Percentiles rank a stretch among this genome's conserved stretches.
phyloP scores from a whole-genome alignment of 2,329 filamentous ascomycete species.

The Ramularia collo-cygni region DNA sequence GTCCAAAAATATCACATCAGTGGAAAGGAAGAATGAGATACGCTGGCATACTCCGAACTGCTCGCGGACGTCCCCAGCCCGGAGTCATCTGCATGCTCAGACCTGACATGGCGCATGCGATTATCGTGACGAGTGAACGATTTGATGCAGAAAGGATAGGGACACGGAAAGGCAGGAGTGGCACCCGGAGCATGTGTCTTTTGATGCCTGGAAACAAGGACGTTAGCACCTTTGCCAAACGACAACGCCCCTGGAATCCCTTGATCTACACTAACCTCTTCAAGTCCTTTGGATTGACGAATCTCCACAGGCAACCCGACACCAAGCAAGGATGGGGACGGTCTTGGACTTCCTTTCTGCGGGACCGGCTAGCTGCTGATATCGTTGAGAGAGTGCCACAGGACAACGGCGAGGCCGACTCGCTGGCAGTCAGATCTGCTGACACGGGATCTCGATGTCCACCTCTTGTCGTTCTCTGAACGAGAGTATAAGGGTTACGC shows the following conservation, averaged over 20 bases:
- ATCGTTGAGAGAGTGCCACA: neutral
- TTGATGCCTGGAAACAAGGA: too few relatives aligned
- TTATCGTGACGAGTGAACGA: slow-evolving; percentile 8
- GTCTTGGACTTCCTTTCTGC: neutral
- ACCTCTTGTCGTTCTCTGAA: neutral
- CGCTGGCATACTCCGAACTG: neutral
- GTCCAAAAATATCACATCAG: too few relatives aligned
- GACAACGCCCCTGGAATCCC: neutral
- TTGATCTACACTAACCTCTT: neutral
- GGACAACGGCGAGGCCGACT: neutral
- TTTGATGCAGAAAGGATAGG: slow-evolving; percentile 1
- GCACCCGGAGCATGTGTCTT: too few relatives aligned
- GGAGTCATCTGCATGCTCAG: slow-evolving; percentile 4
- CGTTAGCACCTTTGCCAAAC: too few relatives aligned
- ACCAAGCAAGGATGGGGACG: slow-evolving; percentile 2
- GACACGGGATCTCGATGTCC: neutral
- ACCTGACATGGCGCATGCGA: slow-evolving; percentile 3
- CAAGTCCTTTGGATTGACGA: slow-evolving; percentile 10
- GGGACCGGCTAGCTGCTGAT: neutral
- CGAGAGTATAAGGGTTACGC: neutral
- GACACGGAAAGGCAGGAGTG: neutral
- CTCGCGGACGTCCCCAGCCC: slow-evolving; percentile 2
- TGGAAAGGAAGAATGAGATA: neutral
- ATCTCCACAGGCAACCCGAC: slow-evolving; percentile 2
- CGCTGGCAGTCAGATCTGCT: neutral